phyloP scores from a whole-genome alignment of 2,329 filamentous ascomycete genomes.

The Curvularia sp. region DNA sequence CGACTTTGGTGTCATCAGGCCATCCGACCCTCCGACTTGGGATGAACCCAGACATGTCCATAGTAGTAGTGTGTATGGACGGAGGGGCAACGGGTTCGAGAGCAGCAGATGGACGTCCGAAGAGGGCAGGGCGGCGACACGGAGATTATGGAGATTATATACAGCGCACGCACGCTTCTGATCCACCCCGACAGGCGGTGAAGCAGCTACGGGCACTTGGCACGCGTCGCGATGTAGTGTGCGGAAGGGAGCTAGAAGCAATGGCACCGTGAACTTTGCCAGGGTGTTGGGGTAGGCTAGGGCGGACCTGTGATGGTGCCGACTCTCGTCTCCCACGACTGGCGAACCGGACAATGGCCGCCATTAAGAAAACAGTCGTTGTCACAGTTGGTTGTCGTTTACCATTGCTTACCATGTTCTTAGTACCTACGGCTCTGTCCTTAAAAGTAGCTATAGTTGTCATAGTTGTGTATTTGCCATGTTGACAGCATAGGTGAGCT shows the following conservation, averaged over 20 bases:
- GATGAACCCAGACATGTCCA: too few relatives aligned
- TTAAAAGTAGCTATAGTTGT: too few relatives aligned
- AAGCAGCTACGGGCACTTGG: conserved; percentile 22
- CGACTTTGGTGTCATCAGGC: conserved; percentile 7
- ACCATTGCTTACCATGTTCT: too few relatives aligned
- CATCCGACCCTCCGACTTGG: background rate
- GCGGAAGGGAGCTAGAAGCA: conserved; percentile 8
- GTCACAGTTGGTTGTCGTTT: too few relatives aligned
- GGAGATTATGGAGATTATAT: conserved; percentile 18
- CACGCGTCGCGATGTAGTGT: conserved; percentile 16
- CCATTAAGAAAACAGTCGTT: too few relatives aligned
- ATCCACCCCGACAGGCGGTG: conserved; percentile 37
- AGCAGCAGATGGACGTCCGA: background rate
- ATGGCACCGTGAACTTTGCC: background rate
- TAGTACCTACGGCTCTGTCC: too few relatives aligned
- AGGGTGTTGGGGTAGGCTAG: conserved; percentile 1
- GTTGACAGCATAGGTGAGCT: too few relatives aligned
- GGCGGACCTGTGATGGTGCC: background rate
- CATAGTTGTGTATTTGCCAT: too few relatives aligned
- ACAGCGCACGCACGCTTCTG: conserved; percentile 17
- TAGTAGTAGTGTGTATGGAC: too few relatives aligned
- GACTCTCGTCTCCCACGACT: too few relatives aligned
- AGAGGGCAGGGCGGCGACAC: background rate
- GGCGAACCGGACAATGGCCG: too few relatives aligned
- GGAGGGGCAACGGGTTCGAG: background rate